These are phyloP conservation scores for Talaromyces verruculosus DNA, from an alignment of 2,329 filamentous ascomycete genomes.

Conservation along the genomic window DNA sequence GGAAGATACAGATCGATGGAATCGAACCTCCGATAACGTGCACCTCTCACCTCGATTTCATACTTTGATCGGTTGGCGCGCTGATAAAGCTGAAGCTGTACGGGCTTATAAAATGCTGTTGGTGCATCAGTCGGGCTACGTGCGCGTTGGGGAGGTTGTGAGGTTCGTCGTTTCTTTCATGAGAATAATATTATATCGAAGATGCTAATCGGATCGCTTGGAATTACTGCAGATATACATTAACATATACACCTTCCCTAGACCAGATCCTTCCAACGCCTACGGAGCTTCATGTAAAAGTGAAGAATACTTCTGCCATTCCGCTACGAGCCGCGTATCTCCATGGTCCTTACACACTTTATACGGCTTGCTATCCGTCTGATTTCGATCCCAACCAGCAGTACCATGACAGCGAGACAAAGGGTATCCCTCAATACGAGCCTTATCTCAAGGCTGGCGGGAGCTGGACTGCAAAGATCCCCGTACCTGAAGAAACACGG, in stretches of 20 bases:
- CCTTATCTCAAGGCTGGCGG: conserved; percentile 95
- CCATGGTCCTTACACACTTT: conserved; percentile 90
- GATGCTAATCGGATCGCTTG: neutral
- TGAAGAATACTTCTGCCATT: conserved; percentile 89
- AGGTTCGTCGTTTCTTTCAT: conserved; percentile 56
- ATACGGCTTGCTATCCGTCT: conserved; percentile 80
- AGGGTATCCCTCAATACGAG: conserved; percentile 87
- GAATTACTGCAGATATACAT: conserved; percentile 59
- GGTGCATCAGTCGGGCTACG: conserved; percentile 82
- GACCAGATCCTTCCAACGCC: conserved; percentile 90
- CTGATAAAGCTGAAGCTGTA: conserved; percentile 26
- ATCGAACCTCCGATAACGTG: conserved; percentile 26
- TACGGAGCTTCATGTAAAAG: conserved; percentile 73
- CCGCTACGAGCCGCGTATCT: conserved; percentile 92
- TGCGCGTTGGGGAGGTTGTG: conserved; percentile 92
- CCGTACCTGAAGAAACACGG: conserved; percentile 75
- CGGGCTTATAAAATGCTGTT: conserved; percentile 68
- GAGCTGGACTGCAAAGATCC: conserved; percentile 75
- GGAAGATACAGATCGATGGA: conserved; percentile 32
- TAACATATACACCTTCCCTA: conserved; percentile 85
- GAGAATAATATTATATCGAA: neutral
- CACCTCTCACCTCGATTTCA: conserved; percentile 31
- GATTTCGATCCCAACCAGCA: conserved; percentile 81
- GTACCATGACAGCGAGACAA: conserved; percentile 65
- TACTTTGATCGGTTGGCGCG: conserved; percentile 39